phyloP scores from a whole-genome alignment of 2,329 filamentous ascomycete species.

The Colletotrichum graminicola region DNA sequence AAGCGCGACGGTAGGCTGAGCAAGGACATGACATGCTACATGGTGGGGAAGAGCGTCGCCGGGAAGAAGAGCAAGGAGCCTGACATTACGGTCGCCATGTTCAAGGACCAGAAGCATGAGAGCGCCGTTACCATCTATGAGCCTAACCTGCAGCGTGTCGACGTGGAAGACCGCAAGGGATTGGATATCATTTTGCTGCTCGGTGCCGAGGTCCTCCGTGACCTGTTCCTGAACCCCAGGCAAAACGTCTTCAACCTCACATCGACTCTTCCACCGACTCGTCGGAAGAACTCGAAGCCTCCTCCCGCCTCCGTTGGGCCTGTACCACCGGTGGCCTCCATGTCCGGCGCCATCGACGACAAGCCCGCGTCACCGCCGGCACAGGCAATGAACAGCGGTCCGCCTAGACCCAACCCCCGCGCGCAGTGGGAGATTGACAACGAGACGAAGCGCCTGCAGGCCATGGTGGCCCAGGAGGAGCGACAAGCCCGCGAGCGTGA shows the following conservation, averaged over 20 bases:
- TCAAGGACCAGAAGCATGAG: constrained; percentile 77
- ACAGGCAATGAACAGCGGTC: constrained; percentile 46
- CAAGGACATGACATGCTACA: constrained; percentile 89
- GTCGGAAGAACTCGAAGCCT: constrained; percentile 61
- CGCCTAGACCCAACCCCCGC: constrained; percentile 48
- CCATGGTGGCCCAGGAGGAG: constrained; percentile 63
- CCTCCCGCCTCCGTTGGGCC: constrained; percentile 44
- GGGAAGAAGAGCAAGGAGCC: constrained; percentile 89
- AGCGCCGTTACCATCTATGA: constrained; percentile 85
- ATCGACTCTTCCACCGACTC: constrained; percentile 52
- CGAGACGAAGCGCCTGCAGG: constrained; percentile 80
- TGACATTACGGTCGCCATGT: constrained; percentile 94
- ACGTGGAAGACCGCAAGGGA: constrained; percentile 94
- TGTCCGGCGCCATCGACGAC: constrained; percentile 58
- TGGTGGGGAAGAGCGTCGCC: constrained; percentile 81
- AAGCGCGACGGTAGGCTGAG: constrained; percentile 87
- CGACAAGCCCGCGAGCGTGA: constrained; percentile 67
- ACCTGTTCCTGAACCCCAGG: constrained; percentile 73
- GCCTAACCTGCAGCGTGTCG: constrained; percentile 88
- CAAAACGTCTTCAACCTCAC: constrained; percentile 84
- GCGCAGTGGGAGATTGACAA: constrained; percentile 68
- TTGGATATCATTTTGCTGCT: constrained; percentile 84
- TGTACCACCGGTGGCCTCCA: constrained; percentile 46
- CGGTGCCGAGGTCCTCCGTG: constrained; percentile 73
- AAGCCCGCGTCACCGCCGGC: constrained; percentile 44